Base-by-base conservation (phyloP, 2,329 filamentous ascomycete genomes). In the Colletotrichum sp. region DNA sequence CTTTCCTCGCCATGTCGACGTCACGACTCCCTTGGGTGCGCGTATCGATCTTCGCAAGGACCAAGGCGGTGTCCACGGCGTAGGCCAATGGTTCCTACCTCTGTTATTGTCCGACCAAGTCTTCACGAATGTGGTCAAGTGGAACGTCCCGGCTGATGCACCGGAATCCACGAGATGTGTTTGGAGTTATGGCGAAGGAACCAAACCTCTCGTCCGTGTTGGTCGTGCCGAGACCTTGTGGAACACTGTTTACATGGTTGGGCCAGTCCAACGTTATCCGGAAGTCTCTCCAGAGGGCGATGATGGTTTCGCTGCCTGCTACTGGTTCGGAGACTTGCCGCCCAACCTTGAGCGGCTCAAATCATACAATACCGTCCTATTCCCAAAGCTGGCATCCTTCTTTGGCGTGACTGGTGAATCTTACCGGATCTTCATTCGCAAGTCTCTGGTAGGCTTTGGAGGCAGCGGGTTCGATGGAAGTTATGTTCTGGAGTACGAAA, bases 221-320 rank as follows among this genome's bases (percentile, higher is more conserved):
- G 76, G 74, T n/a, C 55, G 43, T 27, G 13, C 52, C 3, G 70
- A 76, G 6, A 71, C 74, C 8, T 30, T 77, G 25, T 28, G 64
- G 55, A 62, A 75, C 34, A 76, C 76, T 13, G 64, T 74, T 8
- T 78, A 75, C 43, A 78, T 78, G 77, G 77, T 76, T n/a, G 77
- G 77, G 2, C 70, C 73, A 18, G 60, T 78, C 7, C 62, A 66
- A 34, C 69, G 70, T 25, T 74, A 55, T 16, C 70, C 77, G 4
- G 22, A 74, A 8, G 58, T 52, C 25, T 69, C 76, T 28, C 52
- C 67, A 25, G 62, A 60, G 16, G 30, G 34, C n/a, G 32, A 65
- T 27, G 18, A 60, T 8, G 75, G 66, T 9, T 64, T 66, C 1
- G 71, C 69, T 22, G 67, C 70, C 4, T 73, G 70, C 15, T 78